Percentiles rank a stretch among this genome's conserved stretches.
Evolutionary conservation across 2,329 filamentous ascomycete species (phyloP).

Genomic region (Colletotrichum phormii): DNA sequence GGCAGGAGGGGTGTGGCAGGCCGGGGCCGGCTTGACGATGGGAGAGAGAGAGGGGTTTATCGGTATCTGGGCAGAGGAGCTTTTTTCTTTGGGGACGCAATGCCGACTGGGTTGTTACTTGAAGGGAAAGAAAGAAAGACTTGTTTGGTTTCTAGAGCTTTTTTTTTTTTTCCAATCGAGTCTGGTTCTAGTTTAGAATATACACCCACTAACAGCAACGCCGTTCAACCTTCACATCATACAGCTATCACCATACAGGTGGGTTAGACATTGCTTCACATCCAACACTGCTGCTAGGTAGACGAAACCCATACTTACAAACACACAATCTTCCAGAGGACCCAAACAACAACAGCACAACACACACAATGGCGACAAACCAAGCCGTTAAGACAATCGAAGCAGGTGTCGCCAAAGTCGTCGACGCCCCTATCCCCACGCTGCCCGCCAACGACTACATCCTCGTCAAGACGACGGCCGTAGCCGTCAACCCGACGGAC

Average conservation of each 20-base stretch:
- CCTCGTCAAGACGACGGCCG: constrained; percentile 49
- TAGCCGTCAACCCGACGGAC: constrained; percentile 52
- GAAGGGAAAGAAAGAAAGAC: background rate
- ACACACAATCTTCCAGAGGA: background rate
- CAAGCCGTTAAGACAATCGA: constrained; percentile 36
- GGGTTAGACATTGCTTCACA: background rate
- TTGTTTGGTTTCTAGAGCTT: background rate
- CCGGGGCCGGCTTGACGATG: constrained; percentile 5
- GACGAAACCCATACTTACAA: background rate
- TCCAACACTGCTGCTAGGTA: no score
- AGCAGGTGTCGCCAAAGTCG: constrained; percentile 43
- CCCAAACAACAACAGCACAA: no score
- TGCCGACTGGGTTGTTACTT: background rate
- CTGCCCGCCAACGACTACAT: constrained; percentile 44
- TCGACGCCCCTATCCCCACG: constrained; percentile 40
- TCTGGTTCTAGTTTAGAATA: background rate
- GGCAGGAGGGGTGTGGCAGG: background rate
- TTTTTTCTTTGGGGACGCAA: background rate
- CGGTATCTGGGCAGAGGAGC: background rate
- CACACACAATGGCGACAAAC: constrained; percentile 32
- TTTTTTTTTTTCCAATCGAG: background rate
- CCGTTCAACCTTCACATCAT: background rate
- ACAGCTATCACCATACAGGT: background rate
- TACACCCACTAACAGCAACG: background rate
- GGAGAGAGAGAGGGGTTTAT: background rate